Percentiles rank a stretch among this genome's conserved stretches.
phyloP scores from a whole-genome alignment of 1,139 yeast species.

The Hyphopichia burtonii region DNA sequence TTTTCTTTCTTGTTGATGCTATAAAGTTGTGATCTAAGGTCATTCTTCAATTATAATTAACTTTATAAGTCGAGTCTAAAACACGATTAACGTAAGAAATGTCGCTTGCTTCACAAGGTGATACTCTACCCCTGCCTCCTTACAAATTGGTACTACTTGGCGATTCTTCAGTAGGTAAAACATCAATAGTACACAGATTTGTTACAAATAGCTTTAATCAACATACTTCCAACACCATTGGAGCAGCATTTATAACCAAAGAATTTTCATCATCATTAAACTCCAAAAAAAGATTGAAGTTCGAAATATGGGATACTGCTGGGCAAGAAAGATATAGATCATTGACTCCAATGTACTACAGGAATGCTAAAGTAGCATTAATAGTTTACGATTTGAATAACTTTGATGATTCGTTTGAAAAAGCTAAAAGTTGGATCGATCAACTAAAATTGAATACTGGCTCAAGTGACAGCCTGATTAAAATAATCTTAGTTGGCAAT shows the following conservation, averaged over 20 bases:
- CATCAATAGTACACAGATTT: constrained; percentile 46
- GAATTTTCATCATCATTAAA: constrained; percentile 18
- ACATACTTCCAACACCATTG: constrained; percentile 45
- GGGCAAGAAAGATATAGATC: constrained; percentile 51
- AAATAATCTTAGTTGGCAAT: constrained; percentile 36
- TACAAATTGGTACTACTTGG: constrained; percentile 45
- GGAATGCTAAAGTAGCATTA: constrained; percentile 45
- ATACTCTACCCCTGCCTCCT: constrained; percentile 16
- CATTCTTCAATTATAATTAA: too few species aligned
- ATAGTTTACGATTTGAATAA: constrained; percentile 39
- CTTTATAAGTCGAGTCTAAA: too few species aligned
- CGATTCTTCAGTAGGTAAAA: constrained; percentile 49
- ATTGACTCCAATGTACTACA: constrained; percentile 50
- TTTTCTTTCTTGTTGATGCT: too few species aligned
- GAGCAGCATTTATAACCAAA: constrained; percentile 50
- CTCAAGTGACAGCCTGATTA: constrained; percentile 12
- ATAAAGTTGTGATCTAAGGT: too few species aligned
- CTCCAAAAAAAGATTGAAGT: constrained; percentile 23
- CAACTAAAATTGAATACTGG: constrained; percentile 33
- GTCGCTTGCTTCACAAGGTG: background rate
- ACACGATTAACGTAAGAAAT: too few species aligned
- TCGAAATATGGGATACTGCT: constrained; percentile 55
- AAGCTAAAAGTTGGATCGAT: constrained; percentile 47
- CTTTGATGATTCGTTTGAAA: constrained; percentile 29
- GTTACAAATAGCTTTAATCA: constrained; percentile 35